phyloP scores from a whole-genome alignment of 1,284 basidiomycete species.

The Trichosporon sp. region DNA sequence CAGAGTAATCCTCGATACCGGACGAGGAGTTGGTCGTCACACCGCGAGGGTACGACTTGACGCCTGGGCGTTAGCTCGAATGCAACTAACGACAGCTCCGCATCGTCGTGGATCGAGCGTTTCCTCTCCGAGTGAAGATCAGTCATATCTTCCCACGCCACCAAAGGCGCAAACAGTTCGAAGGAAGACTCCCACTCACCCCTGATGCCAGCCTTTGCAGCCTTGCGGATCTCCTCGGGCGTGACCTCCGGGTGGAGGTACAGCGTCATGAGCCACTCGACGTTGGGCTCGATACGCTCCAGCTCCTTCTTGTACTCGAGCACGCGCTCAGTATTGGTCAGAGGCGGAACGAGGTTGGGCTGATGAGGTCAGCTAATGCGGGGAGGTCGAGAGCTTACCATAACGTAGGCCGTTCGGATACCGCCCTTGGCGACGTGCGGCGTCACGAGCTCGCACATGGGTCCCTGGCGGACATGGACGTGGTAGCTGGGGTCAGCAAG shows the following conservation, averaged over 20 bases:
- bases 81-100: conserved; percentile 8
- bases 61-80: conserved; percentile 54
- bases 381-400: conserved; percentile 55
- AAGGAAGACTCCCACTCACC: conserved; percentile 50
- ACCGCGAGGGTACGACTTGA: conserved; percentile 95
- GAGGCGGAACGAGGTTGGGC: conserved; percentile 93
- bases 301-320: conserved; percentile 73
- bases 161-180: no score
- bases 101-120: no score
- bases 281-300: conserved; percentile 65
- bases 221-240: conserved; percentile 83
- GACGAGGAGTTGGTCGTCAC: conserved; percentile 97
- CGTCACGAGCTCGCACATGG: conserved; percentile 74
- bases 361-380: conserved; percentile 39
- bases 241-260: conserved; percentile 89
- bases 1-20: conserved; percentile 93
- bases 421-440: conserved; percentile 88
- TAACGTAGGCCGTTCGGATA: conserved; percentile 88
- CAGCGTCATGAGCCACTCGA: conserved; percentile 90
- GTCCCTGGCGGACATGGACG: conserved; percentile 89
- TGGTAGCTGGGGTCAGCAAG: conserved; percentile 59
- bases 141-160: no score
- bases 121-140: no score
- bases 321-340: conserved; percentile 78
- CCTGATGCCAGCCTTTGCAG: conserved; percentile 73